These are phyloP conservation scores for Sclerotiophoma versabilis DNA, from an alignment of 2,329 filamentous ascomycete species.

Conservation along the genomic window DNA sequence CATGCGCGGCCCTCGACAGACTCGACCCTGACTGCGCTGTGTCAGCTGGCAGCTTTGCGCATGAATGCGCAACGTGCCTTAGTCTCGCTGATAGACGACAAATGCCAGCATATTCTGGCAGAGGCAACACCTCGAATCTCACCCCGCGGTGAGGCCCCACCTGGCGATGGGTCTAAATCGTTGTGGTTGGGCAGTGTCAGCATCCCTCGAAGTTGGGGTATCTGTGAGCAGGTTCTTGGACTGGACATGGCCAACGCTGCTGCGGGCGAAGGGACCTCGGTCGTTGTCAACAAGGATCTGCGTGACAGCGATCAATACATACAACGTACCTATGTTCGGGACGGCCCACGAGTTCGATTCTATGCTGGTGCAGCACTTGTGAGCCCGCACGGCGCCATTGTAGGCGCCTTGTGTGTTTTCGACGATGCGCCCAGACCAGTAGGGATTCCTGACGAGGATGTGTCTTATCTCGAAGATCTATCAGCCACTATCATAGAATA, in stretches of 20 bases:
- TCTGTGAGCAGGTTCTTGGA: constrained; percentile 34
- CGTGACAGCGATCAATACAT: constrained; percentile 18
- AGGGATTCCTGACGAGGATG: constrained; percentile 23
- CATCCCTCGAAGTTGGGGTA: constrained; percentile 34
- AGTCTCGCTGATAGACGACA: constrained; percentile 47
- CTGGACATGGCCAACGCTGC: neutral
- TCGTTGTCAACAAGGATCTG: constrained; percentile 24
- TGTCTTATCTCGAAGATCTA: constrained; percentile 31
- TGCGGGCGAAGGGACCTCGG: neutral
- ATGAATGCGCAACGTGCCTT: constrained; percentile 43
- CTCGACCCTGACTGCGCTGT: constrained; percentile 43
- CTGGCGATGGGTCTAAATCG: constrained; percentile 1
- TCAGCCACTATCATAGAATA: constrained; percentile 36
- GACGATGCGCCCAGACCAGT: constrained; percentile 27
- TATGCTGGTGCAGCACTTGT: constrained; percentile 39
- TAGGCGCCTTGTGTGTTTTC: constrained; percentile 36
- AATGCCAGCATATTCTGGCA: constrained; percentile 47
- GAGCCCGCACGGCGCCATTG: constrained; percentile 31
- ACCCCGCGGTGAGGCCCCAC: constrained; percentile 20
- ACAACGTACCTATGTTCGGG: constrained; percentile 26
- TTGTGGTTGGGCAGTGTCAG: constrained; percentile 44
- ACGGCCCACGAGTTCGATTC: constrained; percentile 24
- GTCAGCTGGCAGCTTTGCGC: constrained; percentile 46
- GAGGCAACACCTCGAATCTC: constrained; percentile 46
- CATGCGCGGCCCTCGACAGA: constrained; percentile 33